Base-by-base conservation (phyloP, 352 stramenopile genomes). In the Elongisporangium undulatum region DNA sequence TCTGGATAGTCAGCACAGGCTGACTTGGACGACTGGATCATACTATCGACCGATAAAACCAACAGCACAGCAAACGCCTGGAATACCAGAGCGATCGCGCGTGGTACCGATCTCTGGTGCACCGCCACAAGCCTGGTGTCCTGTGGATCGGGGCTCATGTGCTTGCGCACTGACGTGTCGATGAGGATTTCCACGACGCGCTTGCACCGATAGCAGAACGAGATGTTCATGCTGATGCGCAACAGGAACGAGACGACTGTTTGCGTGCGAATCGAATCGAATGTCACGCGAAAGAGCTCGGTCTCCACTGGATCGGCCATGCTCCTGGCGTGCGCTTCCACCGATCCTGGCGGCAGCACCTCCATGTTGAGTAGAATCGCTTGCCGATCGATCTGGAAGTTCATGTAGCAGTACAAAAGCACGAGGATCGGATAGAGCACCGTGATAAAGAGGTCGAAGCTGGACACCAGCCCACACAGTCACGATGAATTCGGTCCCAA, bases 391-490 rank as follows among this genome's bases (percentile, higher is more conserved):
- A 84, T 57, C 7, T 69, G n/a, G 53, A 81, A 84, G 21, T 79
- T 72, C 39, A 68, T 59, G 24, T 72, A 71, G 13, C 64, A 58
- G 55, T 79, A 84, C 0, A 66, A 7, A 20, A 84, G 20, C 53
- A 78, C 69, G 15, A 77, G 55, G 10, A 79, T 69, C 1, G 72
- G 75, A 3, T 70, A 72, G 20, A 81, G 81, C 0, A 73, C 75
- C 2, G 72, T 70, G 34, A 81, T 79, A 59, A 81, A 81, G 16
- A 84, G 68, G 24, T 84, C 72, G 49, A 77, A 77, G 5, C 71
- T 79, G 26, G 2, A 6, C 7, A 51, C 0, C 21, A 55, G 4
- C 17, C 20, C 16, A 22, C 29, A 41, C 8, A 41, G 29, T 15
- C 13, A 34, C 24, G 24, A 7, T 34, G 3, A 3, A 34, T 7